A percentile compares a stretch with the other conserved stretches of the same genome.
Evolutionary conservation across 768 basidiomycete species (phyloP).

Genomic region (Flagelloscypha sp.): DNA sequence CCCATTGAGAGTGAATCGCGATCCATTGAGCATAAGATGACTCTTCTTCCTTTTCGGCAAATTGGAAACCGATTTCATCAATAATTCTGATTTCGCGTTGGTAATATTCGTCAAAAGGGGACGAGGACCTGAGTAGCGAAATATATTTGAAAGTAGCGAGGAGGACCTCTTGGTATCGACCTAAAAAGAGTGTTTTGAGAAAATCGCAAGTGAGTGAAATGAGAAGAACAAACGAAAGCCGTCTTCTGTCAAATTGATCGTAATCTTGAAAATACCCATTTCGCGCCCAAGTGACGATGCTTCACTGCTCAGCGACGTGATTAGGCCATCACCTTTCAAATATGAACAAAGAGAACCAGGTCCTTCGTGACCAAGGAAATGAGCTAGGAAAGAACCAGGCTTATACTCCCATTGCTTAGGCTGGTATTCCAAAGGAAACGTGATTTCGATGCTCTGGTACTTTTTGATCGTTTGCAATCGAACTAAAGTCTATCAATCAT

Average conservation of each 20-base stretch:
- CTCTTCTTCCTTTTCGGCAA: slow-evolving; percentile 75
- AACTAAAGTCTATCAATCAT: slow-evolving; percentile 55
- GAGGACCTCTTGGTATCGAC: slow-evolving; percentile 65
- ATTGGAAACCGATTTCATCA: slow-evolving; percentile 71
- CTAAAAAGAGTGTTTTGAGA: slow-evolving; percentile 28
- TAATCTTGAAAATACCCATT: slow-evolving; percentile 86
- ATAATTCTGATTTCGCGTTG: slow-evolving; percentile 73
- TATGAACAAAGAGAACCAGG: slow-evolving; percentile 87
- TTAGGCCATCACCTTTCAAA: slow-evolving; percentile 84
- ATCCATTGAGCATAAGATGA: slow-evolving; percentile 74
- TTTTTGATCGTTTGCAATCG: slow-evolving; percentile 86
- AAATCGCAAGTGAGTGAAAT: slow-evolving; percentile 1
- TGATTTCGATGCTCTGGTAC: slow-evolving; percentile 75
- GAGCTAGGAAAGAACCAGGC: slow-evolving; percentile 66
- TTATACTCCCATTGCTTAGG: slow-evolving; percentile 68
- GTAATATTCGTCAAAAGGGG: slow-evolving; percentile 50
- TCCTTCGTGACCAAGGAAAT: slow-evolving; percentile 89
- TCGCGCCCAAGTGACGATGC: slow-evolving; percentile 67
- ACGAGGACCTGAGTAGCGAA: slow-evolving; percentile 54
- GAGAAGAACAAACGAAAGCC: slow-evolving; percentile 63
- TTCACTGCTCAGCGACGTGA: slow-evolving; percentile 64
- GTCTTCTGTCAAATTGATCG: slow-evolving; percentile 69
- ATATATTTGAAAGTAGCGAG: slow-evolving; percentile 74
- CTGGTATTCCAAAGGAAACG: slow-evolving; percentile 71
- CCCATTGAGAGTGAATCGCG: slow-evolving; percentile 68